Base-by-base conservation (phyloP, 2,329 filamentous ascomycete species). In the Didymosphaeria variabile region DNA sequence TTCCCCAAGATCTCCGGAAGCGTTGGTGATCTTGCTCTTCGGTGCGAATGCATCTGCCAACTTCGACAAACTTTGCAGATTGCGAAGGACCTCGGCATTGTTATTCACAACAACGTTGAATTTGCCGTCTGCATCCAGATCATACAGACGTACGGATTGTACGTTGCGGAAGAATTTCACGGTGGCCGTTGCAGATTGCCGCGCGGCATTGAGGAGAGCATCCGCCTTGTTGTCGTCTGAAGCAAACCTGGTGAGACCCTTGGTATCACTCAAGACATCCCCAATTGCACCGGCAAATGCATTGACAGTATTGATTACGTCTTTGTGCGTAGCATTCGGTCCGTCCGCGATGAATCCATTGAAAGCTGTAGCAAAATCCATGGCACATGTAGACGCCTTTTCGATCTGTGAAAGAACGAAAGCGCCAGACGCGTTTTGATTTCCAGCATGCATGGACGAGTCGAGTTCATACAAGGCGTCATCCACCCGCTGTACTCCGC, bases 311-410 rank as follows among this genome's bases (percentile, higher is more conserved):
- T 93, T 93, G 79, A 98, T 98, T 63, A 99, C 91, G 61, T 97
- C 94, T 1, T 91, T 88, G 73, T 97, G 93, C 10, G 89, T 90
- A 75, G 92, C 93, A 78, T 94, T 97, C 5, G 94, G 94, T 0
- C 95, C 95, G 75, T 99, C 95, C 8, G 94, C 95, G 71, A 99
- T 96, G 79, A 96, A 98, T 80, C 97, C 97, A 83, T 97, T 99
- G 85, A 98, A 99, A 0, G 95, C 90, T 0, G 94, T 98, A 1
- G 94, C 95, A 79, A 99, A 99, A 77, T 99, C 95, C 79, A 96
- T 98, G 13, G 95, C 93, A 67, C 90, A 97, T 10, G 93, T 89
- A 8, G 94, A 95, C 0, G 95, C 94, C 83, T 98, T 99, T 77
- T 99, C 95, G 60, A 98, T 94, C 78, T 98, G 94, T 1, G 94